phyloP scores from a whole-genome alignment of 2,329 filamentous ascomycete genomes.

The Ceratocystis alfenasii region DNA sequence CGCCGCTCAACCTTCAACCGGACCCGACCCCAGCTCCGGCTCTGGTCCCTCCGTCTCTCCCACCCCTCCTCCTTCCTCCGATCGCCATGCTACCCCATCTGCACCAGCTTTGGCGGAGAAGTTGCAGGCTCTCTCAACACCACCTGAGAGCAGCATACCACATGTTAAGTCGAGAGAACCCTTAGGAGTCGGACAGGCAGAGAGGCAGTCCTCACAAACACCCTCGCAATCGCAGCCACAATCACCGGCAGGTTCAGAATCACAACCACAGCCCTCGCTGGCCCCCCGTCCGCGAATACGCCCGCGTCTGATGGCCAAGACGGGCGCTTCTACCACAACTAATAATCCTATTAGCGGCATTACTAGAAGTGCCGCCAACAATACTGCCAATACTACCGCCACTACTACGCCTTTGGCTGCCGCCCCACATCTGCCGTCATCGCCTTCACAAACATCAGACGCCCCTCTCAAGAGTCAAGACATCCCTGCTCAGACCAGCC shows the following conservation, averaged over 20 bases:
- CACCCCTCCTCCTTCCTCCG: not conserved
- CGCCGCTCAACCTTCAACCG: not conserved
- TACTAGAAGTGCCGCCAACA: not conserved
- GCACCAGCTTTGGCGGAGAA: not conserved
- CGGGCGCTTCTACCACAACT: not conserved
- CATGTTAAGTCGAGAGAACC: not conserved
- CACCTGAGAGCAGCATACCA: not conserved
- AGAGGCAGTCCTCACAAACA: not conserved
- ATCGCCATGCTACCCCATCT: not conserved
- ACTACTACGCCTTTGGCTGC: constrained; percentile 2
- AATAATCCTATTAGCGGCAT: not conserved
- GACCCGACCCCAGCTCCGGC: not conserved
- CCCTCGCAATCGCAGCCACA: not conserved
- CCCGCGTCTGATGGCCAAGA: constrained; percentile 1
- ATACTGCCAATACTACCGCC: not conserved
- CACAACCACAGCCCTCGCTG: not conserved
- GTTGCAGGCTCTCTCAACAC: not conserved
- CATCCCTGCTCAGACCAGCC: not conserved
- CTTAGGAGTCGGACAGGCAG: not conserved
- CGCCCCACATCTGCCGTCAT: constrained; percentile 7
- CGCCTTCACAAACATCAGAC: not conserved
- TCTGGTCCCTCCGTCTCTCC: constrained; percentile 1
- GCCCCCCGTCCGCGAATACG: constrained; percentile 2
- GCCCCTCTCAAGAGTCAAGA: not conserved
- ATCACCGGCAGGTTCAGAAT: not conserved